These are phyloP conservation scores for Aspergillus awamori DNA, from an alignment of 2,329 filamentous ascomycete genomes.

Conservation along the genomic window DNA sequence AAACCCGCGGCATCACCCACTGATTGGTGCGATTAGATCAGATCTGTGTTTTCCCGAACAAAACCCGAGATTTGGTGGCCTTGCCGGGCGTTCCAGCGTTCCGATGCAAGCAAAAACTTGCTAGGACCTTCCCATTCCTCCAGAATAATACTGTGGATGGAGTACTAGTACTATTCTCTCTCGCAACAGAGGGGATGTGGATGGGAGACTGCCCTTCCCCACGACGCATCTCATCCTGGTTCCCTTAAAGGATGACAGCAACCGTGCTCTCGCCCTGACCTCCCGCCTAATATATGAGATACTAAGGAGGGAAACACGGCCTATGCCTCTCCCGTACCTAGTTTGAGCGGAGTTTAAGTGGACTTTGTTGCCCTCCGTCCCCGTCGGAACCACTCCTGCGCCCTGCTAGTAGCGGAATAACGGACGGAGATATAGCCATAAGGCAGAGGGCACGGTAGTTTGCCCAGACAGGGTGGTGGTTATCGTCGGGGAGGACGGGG, in stretches of 20 bases:
- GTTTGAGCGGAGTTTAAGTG: background rate
- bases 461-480: background rate
- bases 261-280: background rate
- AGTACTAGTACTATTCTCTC: too few relatives aligned
- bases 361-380: background rate
- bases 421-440: constrained; percentile 4
- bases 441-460: background rate
- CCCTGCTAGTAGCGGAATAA: background rate
- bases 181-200: background rate
- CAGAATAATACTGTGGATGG: too few relatives aligned
- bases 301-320: background rate
- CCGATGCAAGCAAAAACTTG: background rate
- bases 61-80: constrained; percentile 14
- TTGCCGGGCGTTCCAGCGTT: background rate
- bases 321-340: background rate
- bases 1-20: background rate
- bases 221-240: background rate
- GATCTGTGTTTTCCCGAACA: constrained; percentile 21
- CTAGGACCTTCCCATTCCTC: too few relatives aligned
- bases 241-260: background rate
- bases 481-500: background rate
- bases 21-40: constrained; percentile 4
- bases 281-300: background rate
- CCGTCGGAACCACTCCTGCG: background rate
- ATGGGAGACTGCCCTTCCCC: background rate